Evolutionary conservation across 257 asterid genomes (phyloP), one percentile per base, ranked within the genome.

Genomic region (Avicennia marina): DNA sequence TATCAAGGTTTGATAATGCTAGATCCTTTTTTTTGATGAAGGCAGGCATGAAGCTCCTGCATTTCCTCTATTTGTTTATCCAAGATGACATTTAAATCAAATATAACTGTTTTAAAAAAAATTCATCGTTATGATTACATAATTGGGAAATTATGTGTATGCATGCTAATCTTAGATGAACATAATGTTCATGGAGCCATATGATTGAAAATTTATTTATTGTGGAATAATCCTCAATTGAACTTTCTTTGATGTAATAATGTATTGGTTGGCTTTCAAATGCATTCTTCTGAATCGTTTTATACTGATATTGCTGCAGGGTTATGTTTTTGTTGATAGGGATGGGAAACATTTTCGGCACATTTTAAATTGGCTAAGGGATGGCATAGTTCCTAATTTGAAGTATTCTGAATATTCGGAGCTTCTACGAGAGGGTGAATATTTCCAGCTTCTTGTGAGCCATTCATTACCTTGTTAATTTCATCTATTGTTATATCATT

Each of bases 361-460:
- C 74, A 75, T 90, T 66, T 69, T 90, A 69, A 90, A 90, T 75
- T 90, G 98, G 98, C 66, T 87, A 72, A 84, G 98, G 81, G 98
- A 90, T 62, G 91, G 96, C 46, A 80, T 72, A 44, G 57, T 90
- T 68, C 98, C 98, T 15, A 56, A 76, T 8, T 58, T 90, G 80
- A 75, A 64, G 58, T 94, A 90, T 49, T 60, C 66, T 60, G 91
- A 79, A 66, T 82, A 75, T 64, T 60, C 81, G 32, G 96, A 82
- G 80, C 89, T 90, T 77, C 57, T 81, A 66, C 78, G 76, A 49
- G 96, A 90, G 77, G 96, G 96, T 29, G 94, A 90, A 65, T 90
- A 78, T 78, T 90, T 65, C 83, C 95, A 90, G 66, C 95, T 90
- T 79, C 89, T 79, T 68, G 97, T 89, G 69, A 81, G 84, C 42